Evolutionary conservation across 805 yeast species (phyloP).

Genomic region (Saccharomycopsis schoenii): DNA sequence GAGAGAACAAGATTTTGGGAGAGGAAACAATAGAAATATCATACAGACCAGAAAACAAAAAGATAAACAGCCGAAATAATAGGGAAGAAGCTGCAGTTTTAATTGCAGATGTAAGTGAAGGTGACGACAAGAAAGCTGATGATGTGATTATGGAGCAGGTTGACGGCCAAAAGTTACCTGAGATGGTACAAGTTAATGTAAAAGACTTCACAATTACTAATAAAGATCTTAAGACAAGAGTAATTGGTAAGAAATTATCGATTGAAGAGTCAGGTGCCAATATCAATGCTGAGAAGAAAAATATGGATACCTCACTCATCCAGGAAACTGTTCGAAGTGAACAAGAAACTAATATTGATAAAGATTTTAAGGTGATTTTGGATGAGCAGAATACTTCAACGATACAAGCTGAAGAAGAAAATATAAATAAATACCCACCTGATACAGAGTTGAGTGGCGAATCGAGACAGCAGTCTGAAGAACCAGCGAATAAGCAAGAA

Average conservation of each 20-base stretch:
- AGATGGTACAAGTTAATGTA: not conserved
- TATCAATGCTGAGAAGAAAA: no score
- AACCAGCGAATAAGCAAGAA: not conserved
- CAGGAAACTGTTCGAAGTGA: not conserved
- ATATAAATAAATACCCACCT: not conserved
- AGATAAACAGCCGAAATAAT: no score
- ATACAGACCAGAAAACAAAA: no score
- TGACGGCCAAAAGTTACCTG: not conserved
- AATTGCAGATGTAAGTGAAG: not conserved
- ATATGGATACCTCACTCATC: no score
- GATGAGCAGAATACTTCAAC: not conserved
- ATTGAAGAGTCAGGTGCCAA: slow-evolving; percentile 18
- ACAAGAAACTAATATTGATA: not conserved
- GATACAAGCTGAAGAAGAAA: not conserved
- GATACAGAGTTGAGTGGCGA: not conserved
- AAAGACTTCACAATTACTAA: not conserved
- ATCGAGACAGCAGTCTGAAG: not conserved
- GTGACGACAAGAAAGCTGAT: not conserved
- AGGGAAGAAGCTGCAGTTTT: no score
- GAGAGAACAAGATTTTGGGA: no score
- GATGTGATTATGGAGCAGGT: not conserved
- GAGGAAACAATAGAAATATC: no score
- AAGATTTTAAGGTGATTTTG: not conserved
- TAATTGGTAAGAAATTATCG: slow-evolving; percentile 7
- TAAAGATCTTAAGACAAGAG: not conserved